These are phyloP conservation scores for Brassica incana DNA, from an alignment of 345 rosid species.

Conservation along the genomic window DNA sequence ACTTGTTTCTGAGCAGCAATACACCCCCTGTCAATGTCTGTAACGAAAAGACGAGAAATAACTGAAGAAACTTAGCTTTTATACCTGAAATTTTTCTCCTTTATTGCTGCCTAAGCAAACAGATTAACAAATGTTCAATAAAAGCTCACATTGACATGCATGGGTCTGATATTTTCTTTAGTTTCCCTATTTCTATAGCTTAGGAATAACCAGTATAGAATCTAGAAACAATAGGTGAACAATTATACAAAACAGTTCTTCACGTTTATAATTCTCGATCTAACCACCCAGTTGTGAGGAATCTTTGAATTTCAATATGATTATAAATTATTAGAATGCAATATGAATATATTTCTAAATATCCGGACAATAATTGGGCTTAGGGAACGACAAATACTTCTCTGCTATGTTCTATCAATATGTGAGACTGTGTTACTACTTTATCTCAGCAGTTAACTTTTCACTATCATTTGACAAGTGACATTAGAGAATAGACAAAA, in stretches of 20 bases:
- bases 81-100: not conserved
- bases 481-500: not conserved
- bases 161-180: not conserved
- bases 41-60: conserved; percentile 18
- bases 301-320: not conserved
- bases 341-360: not conserved
- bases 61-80: conserved; percentile 19
- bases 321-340: not conserved
- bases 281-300: conserved; percentile 1
- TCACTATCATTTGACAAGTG: not conserved
- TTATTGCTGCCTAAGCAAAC: not conserved
- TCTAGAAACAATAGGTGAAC: not conserved
- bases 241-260: not conserved
- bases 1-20: conserved; percentile 91
- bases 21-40: conserved; percentile 91
- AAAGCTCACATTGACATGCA: conserved; percentile 1
- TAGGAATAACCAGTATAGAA: not conserved
- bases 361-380: not conserved
- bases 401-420: conserved; percentile 3
- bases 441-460: not conserved
- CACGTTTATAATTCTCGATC: not conserved
- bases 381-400: not conserved
- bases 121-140: not conserved
- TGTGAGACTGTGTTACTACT: not conserved
- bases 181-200: not conserved